These are phyloP conservation scores for Stenocarpella maydis DNA, from an alignment of 2,329 filamentous ascomycete genomes.

Conservation along the genomic window DNA sequence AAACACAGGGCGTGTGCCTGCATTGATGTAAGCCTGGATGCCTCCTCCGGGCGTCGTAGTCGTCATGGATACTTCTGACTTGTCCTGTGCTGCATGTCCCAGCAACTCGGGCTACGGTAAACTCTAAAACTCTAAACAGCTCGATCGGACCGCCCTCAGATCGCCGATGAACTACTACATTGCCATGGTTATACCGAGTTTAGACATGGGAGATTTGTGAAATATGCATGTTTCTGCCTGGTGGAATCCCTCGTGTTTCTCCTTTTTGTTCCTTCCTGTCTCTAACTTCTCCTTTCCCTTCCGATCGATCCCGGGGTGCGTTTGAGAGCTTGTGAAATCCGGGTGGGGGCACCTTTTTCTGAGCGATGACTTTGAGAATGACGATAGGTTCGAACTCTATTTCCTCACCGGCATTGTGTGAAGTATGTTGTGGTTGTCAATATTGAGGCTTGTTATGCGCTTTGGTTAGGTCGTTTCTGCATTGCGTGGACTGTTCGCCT, in stretches of 20 bases:
- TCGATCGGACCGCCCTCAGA: background rate
- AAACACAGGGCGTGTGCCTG: background rate
- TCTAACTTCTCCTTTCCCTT: background rate
- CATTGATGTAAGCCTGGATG: background rate
- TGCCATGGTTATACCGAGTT: background rate
- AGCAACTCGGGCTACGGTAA: background rate
- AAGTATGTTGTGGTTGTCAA: background rate
- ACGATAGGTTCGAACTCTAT: conserved; percentile 13
- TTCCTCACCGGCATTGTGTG: background rate
- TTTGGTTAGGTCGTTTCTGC: background rate
- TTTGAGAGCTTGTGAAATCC: background rate
- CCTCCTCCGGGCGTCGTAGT: conserved; percentile 17
- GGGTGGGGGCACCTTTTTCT: background rate
- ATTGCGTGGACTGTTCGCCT: conserved; percentile 6
- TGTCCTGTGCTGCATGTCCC: background rate
- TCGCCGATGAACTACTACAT: conserved; percentile 13
- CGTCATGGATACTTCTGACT: background rate
- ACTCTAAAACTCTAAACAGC: conserved; percentile 22
- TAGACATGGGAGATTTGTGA: conserved; percentile 10
- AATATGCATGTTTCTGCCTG: conserved; percentile 9
- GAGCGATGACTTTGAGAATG: background rate
- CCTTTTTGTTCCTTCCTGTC: background rate
- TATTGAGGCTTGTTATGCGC: conserved; percentile 10
- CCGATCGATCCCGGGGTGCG: background rate
- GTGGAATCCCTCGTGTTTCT: background rate